Conservation (phyloP, 2,329 filamentous ascomycete genomes). For the Epichloe aotearoae region DNA sequence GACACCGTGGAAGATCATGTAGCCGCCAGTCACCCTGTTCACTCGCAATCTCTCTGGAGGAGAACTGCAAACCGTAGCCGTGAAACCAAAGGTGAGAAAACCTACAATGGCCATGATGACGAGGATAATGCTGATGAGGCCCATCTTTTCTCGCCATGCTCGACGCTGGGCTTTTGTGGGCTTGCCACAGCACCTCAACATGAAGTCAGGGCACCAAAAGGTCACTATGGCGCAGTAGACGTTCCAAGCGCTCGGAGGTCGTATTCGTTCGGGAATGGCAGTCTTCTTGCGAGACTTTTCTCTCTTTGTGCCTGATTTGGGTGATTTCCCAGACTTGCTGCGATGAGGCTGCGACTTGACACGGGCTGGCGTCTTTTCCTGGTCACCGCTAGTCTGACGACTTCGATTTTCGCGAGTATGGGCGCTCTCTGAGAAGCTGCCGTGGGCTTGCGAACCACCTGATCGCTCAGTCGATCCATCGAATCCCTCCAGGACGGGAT, state of each 20-base stretch:
- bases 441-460: slow-evolving; percentile 31
- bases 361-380: slow-evolving; percentile 19
- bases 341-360: slow-evolving; percentile 24
- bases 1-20: slow-evolving; percentile 92
- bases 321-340: slow-evolving; percentile 47
- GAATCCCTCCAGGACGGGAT: slow-evolving; percentile 70
- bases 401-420: slow-evolving; percentile 23
- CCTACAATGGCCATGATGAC: slow-evolving; percentile 80
- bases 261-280: slow-evolving; percentile 48
- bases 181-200: slow-evolving; percentile 77
- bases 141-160: slow-evolving; percentile 97
- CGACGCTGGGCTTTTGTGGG: slow-evolving; percentile 73
- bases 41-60: slow-evolving; percentile 61
- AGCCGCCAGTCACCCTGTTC: slow-evolving; percentile 69
- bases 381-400: slow-evolving; percentile 18
- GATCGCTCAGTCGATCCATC: slow-evolving; percentile 48
- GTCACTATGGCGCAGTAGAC: slow-evolving; percentile 90
- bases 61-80: slow-evolving; percentile 65
- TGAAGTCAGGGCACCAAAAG: slow-evolving; percentile 75
- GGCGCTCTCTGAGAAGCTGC: slow-evolving; percentile 32
- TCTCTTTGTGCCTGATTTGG: slow-evolving; percentile 31
- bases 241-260: slow-evolving; percentile 83
- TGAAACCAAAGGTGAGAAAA: slow-evolving; percentile 95
- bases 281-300: slow-evolving; percentile 32
- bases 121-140: slow-evolving; percentile 85